Conservation (phyloP, 441 rosid species). For the Populus hybrid region DNA sequence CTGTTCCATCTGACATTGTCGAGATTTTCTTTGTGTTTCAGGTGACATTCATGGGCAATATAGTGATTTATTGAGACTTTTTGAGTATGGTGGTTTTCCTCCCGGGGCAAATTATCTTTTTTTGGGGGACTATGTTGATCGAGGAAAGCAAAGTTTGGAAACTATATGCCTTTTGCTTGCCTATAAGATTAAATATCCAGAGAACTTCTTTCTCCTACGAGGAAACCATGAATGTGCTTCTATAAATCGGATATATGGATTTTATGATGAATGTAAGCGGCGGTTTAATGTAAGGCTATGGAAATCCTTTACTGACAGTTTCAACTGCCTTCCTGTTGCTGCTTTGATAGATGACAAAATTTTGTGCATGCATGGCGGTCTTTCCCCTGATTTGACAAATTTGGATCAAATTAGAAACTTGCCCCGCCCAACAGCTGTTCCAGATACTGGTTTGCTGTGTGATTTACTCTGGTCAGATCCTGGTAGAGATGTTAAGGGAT, state of each 20-base stretch:
- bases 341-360: slow-evolving; percentile 88
- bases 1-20: slow-evolving; percentile 7
- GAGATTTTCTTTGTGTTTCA: slow-evolving; percentile 25
- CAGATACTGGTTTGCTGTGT: slow-evolving; percentile 83
- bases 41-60: slow-evolving; percentile 93
- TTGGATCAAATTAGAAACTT: slow-evolving; percentile 73
- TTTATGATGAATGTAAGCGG: slow-evolving; percentile 88
- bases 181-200: slow-evolving; percentile 86
- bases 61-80: slow-evolving; percentile 78
- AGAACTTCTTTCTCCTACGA: slow-evolving; percentile 77
- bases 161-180: slow-evolving; percentile 87
- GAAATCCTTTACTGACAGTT: slow-evolving; percentile 82
- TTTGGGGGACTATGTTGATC: slow-evolving; percentile 87
- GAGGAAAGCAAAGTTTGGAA: slow-evolving; percentile 94
- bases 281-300: slow-evolving; percentile 84
- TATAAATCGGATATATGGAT: slow-evolving; percentile 82
- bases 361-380: slow-evolving; percentile 95
- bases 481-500: slow-evolving; percentile 74
- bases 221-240: slow-evolving; percentile 94
- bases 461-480: slow-evolving; percentile 98
- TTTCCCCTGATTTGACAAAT: slow-evolving; percentile 73
- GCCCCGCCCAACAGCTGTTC: slow-evolving; percentile 68
- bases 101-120: slow-evolving; percentile 80
- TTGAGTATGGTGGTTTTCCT: slow-evolving; percentile 90
- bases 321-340: slow-evolving; percentile 88